A percentile compares a stretch with the other conserved stretches of the same genome.
Conservation (phyloP, 2,329 filamentous ascomycete genomes). For the Xylariaceae sp. region DNA sequence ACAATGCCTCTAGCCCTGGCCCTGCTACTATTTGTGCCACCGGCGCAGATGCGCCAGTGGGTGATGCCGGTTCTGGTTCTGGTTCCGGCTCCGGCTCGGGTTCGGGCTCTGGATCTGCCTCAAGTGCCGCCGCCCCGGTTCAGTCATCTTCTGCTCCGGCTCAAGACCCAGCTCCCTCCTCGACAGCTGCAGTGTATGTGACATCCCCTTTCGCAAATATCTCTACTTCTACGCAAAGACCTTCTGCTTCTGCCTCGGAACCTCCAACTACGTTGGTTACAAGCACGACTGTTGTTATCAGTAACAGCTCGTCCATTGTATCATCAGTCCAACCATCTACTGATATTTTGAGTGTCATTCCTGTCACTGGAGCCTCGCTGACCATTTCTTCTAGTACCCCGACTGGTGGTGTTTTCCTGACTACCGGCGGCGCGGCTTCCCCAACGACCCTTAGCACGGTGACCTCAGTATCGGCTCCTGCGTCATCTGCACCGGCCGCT, state of each 20-base stretch:
- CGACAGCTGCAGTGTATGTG: conserved; percentile 34
- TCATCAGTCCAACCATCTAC: not conserved
- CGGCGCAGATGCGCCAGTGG: conserved; percentile 30
- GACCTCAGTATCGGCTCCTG: conserved; percentile 17
- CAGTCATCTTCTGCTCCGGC: conserved; percentile 28
- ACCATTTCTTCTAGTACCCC: conserved; percentile 37
- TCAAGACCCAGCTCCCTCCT: conserved; percentile 23
- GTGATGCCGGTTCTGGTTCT: conserved; percentile 34
- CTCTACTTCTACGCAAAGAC: not conserved
- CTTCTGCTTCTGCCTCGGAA: not conserved
- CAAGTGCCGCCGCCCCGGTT: conserved; percentile 36
- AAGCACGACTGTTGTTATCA: not conserved
- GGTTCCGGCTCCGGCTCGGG: conserved; percentile 44
- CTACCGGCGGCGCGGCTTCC: conserved; percentile 36
- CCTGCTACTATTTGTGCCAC: conserved; percentile 43
- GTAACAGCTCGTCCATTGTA: conserved; percentile 2
- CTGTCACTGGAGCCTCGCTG: conserved; percentile 30
- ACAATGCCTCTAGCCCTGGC: conserved; percentile 44
- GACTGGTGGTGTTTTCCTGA: conserved; percentile 52
- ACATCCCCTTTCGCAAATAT: conserved; percentile 10
- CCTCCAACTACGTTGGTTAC: not conserved
- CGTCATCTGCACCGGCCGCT: conserved; percentile 16
- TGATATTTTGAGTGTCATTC: conserved; percentile 31
- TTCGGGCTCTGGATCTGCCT: conserved; percentile 35
- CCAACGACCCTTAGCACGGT: conserved; percentile 34